phyloP scores from a whole-genome alignment of 768 basidiomycete species.

The Suillus americanus region DNA sequence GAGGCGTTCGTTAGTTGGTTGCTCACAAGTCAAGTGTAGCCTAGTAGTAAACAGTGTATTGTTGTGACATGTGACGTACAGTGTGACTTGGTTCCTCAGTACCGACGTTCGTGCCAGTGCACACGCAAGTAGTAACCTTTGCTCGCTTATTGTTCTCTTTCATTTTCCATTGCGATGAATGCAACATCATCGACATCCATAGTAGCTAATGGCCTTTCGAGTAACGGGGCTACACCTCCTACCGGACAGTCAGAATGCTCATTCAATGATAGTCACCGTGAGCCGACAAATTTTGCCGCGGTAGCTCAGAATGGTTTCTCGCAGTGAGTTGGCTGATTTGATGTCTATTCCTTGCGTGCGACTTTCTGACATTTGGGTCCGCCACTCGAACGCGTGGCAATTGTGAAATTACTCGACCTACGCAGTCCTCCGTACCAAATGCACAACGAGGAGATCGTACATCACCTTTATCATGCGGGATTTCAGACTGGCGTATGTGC shows the following conservation, averaged over 20 bases:
- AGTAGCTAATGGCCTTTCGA: constrained; percentile 36
- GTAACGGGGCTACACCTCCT: constrained; percentile 47
- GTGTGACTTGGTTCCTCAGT: background rate
- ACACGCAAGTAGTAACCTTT: background rate
- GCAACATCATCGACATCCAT: constrained; percentile 32
- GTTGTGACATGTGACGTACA: constrained; percentile 1
- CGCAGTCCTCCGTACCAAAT: constrained; percentile 48
- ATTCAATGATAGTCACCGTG: constrained; percentile 34
- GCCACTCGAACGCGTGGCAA: constrained; percentile 10
- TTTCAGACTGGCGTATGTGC: constrained; percentile 78
- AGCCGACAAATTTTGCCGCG: constrained; percentile 37
- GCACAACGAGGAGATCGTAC: constrained; percentile 77
- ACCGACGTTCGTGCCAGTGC: background rate
- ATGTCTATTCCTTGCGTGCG: constrained; percentile 7
- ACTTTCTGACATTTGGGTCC: constrained; percentile 3
- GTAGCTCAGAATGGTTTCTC: constrained; percentile 51
- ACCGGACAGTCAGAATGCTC: constrained; percentile 38
- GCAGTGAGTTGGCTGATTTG: constrained; percentile 44
- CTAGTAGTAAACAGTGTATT: no score
- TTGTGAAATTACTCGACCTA: constrained; percentile 10
- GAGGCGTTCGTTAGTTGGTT: constrained; percentile 22
- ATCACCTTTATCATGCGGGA: constrained; percentile 75
- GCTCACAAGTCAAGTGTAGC: no score
- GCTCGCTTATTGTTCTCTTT: background rate
- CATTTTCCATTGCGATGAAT: constrained; percentile 18